Base-by-base conservation (phyloP, 1,139 yeast genomes). In the Pichia sp. region DNA sequence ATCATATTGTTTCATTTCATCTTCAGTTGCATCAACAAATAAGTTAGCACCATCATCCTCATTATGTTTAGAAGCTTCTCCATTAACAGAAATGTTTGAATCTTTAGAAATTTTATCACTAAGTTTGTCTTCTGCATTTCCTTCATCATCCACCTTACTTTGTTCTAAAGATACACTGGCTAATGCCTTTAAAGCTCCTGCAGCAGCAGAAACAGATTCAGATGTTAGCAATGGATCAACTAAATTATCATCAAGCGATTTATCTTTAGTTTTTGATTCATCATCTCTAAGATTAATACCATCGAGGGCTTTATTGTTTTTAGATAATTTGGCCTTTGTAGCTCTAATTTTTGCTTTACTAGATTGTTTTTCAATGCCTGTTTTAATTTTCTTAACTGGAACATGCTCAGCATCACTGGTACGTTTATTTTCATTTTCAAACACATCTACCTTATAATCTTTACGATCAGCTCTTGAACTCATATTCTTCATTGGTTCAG, bases 401-500 rank as follows among this genome's bases (percentile, higher is more conserved):
- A 34, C 43, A 31, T 40, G 41, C 8, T 28, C 46, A 29, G 9
- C n/a, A 6, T 33, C 34, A 11, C 28, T 6, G 11, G 34, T 8
- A 8, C 39, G 40, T 11, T 35, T 39, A 7, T 28, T 32, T 33
- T 50, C 53, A 38, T 46, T 39, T n/a, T 45, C 52, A 26, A 48
- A 48, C 7, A 45, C 45, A 40, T 52, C 53, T 32, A 50, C 52
- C 44, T 51, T 50, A 18, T 44, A 48, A 45, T 46, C 55, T 40
- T 48, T 45, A 45, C 58, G 37, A 39, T 54, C 54, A 27, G 58
- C 47, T 51, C 66, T 58, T 27, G 66, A 62, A 50, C 65, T 73
- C 56, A 73, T 66, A 56, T 77, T 76, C 52, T 73, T 78, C 75
- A 81, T 78, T 32, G 81, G 78, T 43, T 69, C 70, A 1, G 87